Base-by-base conservation (phyloP, 768 basidiomycete genomes). In the Lenzites betulinus region DNA sequence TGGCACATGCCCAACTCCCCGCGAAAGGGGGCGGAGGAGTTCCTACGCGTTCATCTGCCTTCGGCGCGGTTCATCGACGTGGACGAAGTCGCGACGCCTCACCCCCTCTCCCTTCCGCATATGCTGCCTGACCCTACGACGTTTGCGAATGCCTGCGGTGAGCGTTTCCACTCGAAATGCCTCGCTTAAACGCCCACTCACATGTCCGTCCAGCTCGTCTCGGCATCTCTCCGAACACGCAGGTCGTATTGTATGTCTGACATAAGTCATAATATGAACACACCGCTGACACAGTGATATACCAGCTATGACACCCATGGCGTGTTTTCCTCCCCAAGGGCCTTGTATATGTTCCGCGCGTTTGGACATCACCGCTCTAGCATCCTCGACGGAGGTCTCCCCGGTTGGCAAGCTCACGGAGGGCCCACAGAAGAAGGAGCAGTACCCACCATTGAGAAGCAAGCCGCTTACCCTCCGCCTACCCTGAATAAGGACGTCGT, bases 1-100 rank as follows among this genome's bases (percentile, higher is more conserved):
- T 98, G 95, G 96, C 89, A 92, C 73, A 97, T 98, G 96, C 96
- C 95, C 51, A 90, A 87, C 72, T 83, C 88, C 35, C 78, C 86
- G 1, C 84, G 95, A 56, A 85, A 84, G 51, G 80, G 90, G 93
- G 26, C 84, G 7, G 47, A 49, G 36, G 66, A 67, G 20, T 67
- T 53, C 38, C 44, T 56, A 4, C 11, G 36, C n/a, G 41, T 43
- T 18, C 66, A 64, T 35, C 63, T 67, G 5, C 66, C 64, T 30
- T 38, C 43, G 11, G 61, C 66, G 3, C 48, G 62, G 20, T 65
- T 61, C 54, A 47, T 67, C 28, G 57, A 67, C 50, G 41, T 67
- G 18, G 66, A 67, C 39, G 52, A 50, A 33, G 66, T 67, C 36
- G 66, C 90, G 1, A 86, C 83, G 59, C 74, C 83, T 9, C 88